Evolutionary conservation across 257 asterid species (phyloP), one percentile per base, ranked within the genome.

Genomic region (Fraxinus anomala): DNA sequence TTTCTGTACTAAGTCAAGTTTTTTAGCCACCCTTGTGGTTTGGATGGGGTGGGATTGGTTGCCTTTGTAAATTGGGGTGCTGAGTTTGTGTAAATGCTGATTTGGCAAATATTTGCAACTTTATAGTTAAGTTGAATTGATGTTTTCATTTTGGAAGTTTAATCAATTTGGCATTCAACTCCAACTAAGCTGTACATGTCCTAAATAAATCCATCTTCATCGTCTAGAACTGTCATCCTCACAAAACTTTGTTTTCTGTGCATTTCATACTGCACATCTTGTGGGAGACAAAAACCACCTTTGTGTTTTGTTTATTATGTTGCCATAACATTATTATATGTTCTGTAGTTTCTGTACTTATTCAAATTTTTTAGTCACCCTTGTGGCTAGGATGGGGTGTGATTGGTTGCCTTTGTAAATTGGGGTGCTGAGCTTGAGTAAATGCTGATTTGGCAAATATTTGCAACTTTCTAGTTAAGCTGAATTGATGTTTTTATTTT

Each of bases 1-100:
- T 3, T 44, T 12, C 19, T 14, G 56, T 47, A 47, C n/a, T 47
- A 47, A 47, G 1, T 47, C 21, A 14, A 47, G 56, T 47, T 47
- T 3, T 16, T 67, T 76, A 39, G 74, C 70, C 37, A 33, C 49
- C 26, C 28, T 67, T 51, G 76, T 33, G 80, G 59, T 40, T 59
- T 3, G 30, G 21, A 34, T 21, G 68, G 39, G 54, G 31, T 61
- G 67, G 11, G 71, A 26, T 30, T 34, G 6, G 40, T 51, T 17
- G 13, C 59, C 61, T 79, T 59, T 36, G 40, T 37, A 76, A 61
- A 63, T 78, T 30, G 72, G 49, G 21, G 28, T 51, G 30, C 10
- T 6, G 26, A 63, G 72, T 54, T 34, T 17, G 47, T 21, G 67
- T 77, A 24, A 47, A 47, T 30, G 4, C 31, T 19, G 10, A n/a